Evolutionary conservation across 768 basidiomycete genomes (phyloP).

Genomic region (Mycena rebaudengoi): DNA sequence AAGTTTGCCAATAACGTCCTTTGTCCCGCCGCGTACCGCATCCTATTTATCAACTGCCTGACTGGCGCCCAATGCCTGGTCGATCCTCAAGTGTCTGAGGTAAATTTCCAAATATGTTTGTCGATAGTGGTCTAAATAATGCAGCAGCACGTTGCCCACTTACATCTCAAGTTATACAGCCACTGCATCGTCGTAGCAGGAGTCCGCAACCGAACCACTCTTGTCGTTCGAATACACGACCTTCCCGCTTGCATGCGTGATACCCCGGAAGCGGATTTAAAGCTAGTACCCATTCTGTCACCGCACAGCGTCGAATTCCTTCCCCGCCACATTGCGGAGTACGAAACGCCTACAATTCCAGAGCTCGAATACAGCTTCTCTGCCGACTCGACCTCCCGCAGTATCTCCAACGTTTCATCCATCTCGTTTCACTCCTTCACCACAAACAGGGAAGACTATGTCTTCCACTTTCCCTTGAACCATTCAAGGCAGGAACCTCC

Average conservation of each 20-base stretch:
- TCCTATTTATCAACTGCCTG: conserved; percentile 42
- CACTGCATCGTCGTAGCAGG: conserved; percentile 43
- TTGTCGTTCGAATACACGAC: conserved; percentile 40
- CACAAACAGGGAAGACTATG: conserved; percentile 27
- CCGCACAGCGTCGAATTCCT: conserved; percentile 8
- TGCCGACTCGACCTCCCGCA: conserved; percentile 21
- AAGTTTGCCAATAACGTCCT: conserved; percentile 9
- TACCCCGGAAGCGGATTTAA: not conserved
- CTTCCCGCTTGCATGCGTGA: conserved; percentile 30
- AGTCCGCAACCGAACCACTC: conserved; percentile 32
- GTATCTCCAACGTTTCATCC: conserved; percentile 21
- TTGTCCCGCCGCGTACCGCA: conserved; percentile 34
- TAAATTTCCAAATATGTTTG: conserved; percentile 25
- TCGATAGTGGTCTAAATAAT: conserved; percentile 19
- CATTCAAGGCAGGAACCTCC: not conserved
- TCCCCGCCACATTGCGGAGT: conserved; percentile 7
- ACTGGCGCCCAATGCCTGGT: conserved; percentile 33
- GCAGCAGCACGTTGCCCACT: conserved; percentile 41
- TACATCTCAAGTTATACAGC: conserved; percentile 42
- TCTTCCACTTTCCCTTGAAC: conserved; percentile 28
- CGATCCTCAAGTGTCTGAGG: conserved; percentile 32
- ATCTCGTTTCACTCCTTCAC: conserved; percentile 30
- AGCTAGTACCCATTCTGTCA: not conserved
- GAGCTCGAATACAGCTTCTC: conserved; percentile 32
- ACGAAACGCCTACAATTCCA: conserved; percentile 14